Evolutionary conservation across 345 rosid species (phyloP).

Genomic region (Acer yangbiense): DNA sequence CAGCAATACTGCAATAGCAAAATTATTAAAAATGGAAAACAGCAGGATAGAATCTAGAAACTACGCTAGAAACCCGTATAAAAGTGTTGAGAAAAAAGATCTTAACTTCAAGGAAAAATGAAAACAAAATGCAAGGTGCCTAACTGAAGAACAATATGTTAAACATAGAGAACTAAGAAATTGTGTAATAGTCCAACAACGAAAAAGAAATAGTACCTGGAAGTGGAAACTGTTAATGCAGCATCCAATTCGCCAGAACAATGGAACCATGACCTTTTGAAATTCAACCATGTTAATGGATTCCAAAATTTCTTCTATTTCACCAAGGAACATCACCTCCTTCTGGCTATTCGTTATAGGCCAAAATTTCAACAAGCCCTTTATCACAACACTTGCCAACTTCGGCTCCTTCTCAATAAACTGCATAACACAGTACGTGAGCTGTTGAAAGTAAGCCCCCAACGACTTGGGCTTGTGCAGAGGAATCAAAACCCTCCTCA

Average conservation of each 20-base stretch:
- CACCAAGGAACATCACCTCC: constrained; percentile 86
- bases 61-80: not conserved
- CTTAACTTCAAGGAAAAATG: not conserved
- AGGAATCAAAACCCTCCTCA: constrained; percentile 81
- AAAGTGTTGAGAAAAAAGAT: not conserved
- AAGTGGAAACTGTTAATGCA: constrained; percentile 86
- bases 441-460: constrained; percentile 77
- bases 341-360: constrained; percentile 86
- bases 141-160: not conserved
- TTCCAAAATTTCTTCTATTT: constrained; percentile 85
- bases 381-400: constrained; percentile 60
- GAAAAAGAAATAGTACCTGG: constrained; percentile 55
- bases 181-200: not conserved
- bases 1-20: not conserved
- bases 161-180: not conserved
- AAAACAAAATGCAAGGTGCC: constrained; percentile 1
- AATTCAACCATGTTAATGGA: constrained; percentile 70
- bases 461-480: constrained; percentile 83
- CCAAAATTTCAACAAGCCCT: constrained; percentile 81
- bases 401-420: constrained; percentile 87
- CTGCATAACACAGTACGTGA: constrained; percentile 73
- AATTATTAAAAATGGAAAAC: not conserved
- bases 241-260: constrained; percentile 72
- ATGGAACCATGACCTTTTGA: constrained; percentile 74
- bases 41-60: too few relatives aligned